These are phyloP conservation scores for Aspergillus puulaauensis DNA, from an alignment of 2,329 filamentous ascomycete species.

Conservation along the genomic window DNA sequence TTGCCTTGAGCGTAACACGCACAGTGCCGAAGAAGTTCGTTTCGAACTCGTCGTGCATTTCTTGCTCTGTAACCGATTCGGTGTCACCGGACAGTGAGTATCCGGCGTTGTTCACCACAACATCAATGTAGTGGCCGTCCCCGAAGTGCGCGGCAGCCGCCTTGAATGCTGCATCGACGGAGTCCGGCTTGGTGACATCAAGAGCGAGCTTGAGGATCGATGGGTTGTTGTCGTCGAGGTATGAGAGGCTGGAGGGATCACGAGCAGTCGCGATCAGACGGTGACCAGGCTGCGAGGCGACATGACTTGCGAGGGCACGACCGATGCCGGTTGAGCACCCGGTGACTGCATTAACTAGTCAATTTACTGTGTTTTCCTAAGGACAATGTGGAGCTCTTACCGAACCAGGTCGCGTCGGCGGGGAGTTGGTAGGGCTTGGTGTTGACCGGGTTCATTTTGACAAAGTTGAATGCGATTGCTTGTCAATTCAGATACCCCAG, in stretches of 20 bases:
- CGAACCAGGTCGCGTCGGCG: conserved; percentile 38
- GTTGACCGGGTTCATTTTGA: conserved; percentile 7
- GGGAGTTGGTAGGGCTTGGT: conserved; percentile 7
- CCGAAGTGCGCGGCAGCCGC: conserved; percentile 36
- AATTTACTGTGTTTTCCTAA: conserved; percentile 11
- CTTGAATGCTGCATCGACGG: conserved; percentile 38
- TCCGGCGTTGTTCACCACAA: conserved; percentile 23
- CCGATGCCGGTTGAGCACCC: conserved; percentile 54
- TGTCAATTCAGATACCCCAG: not conserved
- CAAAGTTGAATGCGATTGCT: not conserved
- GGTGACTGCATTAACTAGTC: conserved; percentile 37
- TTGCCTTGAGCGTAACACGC: not conserved
- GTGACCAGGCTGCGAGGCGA: conserved; percentile 40
- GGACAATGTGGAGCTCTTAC: conserved; percentile 21
- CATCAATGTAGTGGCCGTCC: conserved; percentile 14
- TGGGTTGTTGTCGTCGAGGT: conserved; percentile 36
- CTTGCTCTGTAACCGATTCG: conserved; percentile 16
- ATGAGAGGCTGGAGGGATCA: conserved; percentile 41
- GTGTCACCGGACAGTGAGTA: conserved; percentile 21
- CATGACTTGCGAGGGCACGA: conserved; percentile 33
- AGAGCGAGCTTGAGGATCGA: conserved; percentile 48
- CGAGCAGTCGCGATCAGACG: conserved; percentile 52
- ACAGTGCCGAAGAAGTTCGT: conserved; percentile 18
- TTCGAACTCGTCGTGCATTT: conserved; percentile 16
- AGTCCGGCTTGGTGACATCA: conserved; percentile 47